Percentiles rank a stretch among this genome's conserved stretches.
Conservation (phyloP, 169 alveolate species). For the Theileria orientalis region DNA sequence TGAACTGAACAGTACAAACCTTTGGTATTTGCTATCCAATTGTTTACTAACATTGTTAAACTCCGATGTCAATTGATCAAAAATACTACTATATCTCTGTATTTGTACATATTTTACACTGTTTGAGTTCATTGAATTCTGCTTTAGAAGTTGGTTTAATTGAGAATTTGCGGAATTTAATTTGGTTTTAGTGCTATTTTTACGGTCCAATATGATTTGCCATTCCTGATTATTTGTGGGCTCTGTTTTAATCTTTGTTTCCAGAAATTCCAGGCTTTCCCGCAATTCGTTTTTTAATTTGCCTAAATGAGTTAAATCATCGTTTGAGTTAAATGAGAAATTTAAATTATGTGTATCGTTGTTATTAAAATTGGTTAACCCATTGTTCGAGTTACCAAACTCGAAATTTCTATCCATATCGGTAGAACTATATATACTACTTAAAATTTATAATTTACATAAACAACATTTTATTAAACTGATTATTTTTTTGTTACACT, state of each 20-base stretch:
- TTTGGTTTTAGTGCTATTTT: conserved; percentile 15
- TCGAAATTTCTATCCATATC: background rate
- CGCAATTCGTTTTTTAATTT: conserved; percentile 37
- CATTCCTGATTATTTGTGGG: conserved; percentile 30
- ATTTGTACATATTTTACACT: conserved; percentile 29
- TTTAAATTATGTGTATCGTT: conserved; percentile 4
- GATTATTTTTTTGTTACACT: conserved; percentile 2
- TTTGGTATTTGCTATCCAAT: conserved; percentile 37
- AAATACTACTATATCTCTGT: conserved; percentile 52
- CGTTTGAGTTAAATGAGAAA: background rate
- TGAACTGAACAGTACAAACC: conserved; percentile 29
- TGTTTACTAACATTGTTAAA: conserved; percentile 29
- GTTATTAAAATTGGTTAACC: conserved; percentile 24
- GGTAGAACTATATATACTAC: background rate
- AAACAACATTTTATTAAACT: background rate
- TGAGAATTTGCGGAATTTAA: conserved; percentile 32
- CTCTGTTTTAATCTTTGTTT: conserved; percentile 23
- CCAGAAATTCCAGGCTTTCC: conserved; percentile 7
- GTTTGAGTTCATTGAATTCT: background rate
- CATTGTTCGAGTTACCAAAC: background rate
- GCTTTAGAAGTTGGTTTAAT: conserved; percentile 23
- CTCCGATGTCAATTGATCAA: conserved; percentile 55
- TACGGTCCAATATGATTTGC: conserved; percentile 28
- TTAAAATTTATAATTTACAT: background rate
- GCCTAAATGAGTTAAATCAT: conserved; percentile 41